phyloP scores from a whole-genome alignment of 257 asterid species.

The Penstemon newberryi region DNA sequence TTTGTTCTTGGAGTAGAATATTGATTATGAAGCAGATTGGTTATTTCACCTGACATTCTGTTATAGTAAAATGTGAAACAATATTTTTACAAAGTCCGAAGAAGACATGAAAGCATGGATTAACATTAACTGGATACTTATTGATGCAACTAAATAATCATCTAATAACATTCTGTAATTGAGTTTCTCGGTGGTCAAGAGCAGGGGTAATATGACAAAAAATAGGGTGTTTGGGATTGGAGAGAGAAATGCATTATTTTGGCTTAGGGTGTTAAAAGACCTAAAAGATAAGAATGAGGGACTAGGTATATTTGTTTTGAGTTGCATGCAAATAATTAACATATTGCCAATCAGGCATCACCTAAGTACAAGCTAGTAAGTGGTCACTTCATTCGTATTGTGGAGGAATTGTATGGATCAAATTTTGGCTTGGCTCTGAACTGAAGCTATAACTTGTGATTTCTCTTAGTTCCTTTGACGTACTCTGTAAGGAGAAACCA shows the following conservation, averaged over 20 bases:
- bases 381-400: constrained; percentile 16
- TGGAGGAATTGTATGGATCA: neutral
- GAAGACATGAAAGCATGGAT: too few species aligned
- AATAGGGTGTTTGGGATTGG: too few species aligned
- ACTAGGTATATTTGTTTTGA: neutral
- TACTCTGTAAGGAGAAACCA: neutral
- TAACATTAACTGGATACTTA: too few species aligned
- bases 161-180: too few species aligned
- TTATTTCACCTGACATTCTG: neutral
- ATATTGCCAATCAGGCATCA: neutral
- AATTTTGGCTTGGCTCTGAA: neutral
- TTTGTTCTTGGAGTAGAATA: too few species aligned
- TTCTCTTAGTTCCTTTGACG: neutral
- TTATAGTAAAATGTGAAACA: neutral
- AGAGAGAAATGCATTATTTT: too few species aligned
- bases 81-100: neutral
- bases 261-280: too few species aligned
- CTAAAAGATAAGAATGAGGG: too few species aligned
- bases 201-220: too few species aligned
- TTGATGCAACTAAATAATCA: too few species aligned
- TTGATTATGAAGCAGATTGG: neutral
- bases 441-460: neutral
- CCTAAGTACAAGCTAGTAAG: constrained; percentile 10
- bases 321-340: neutral
- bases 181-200: too few species aligned